Evolutionary conservation across 495 filamentous ascomycete species (phyloP).

Genomic region (Daldinia childiae): DNA sequence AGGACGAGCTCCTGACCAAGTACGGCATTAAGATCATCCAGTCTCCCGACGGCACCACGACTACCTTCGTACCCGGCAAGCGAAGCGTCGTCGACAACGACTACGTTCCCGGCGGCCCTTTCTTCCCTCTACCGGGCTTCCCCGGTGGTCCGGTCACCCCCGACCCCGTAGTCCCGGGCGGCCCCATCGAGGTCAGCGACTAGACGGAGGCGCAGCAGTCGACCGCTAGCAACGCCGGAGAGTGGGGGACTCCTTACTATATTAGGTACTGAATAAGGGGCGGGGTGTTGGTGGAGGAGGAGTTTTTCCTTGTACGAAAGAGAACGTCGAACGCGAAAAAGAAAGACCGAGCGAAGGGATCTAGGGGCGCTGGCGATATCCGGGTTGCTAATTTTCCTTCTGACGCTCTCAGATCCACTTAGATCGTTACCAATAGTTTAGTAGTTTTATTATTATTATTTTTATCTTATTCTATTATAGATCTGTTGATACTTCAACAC

Average conservation of each 20-base stretch:
- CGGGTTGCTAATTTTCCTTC: slow-evolving; percentile 20
- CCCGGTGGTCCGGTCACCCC: slow-evolving; percentile 46
- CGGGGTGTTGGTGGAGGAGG: neutral
- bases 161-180: slow-evolving; percentile 47
- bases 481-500: slow-evolving; percentile 16
- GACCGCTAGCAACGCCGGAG: neutral
- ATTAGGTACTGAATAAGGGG: neutral
- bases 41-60: slow-evolving; percentile 50
- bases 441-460: slow-evolving; percentile 9
- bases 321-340: slow-evolving; percentile 1
- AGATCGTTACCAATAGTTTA: slow-evolving; percentile 21
- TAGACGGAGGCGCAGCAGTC: slow-evolving; percentile 7
- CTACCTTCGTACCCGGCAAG: slow-evolving; percentile 51
- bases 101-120: slow-evolving; percentile 42
- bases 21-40: slow-evolving; percentile 53
- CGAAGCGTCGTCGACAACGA: slow-evolving; percentile 42
- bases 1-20: slow-evolving; percentile 48
- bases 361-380: slow-evolving; percentile 36
- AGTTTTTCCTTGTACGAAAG: slow-evolving; percentile 36
- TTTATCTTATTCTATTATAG: slow-evolving; percentile 5
- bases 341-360: slow-evolving; percentile 19
- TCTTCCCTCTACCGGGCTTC: slow-evolving; percentile 27
- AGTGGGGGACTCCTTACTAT: neutral
- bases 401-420: slow-evolving; percentile 23
- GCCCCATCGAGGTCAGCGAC: slow-evolving; percentile 38